Percentiles rank a stretch among this genome's conserved stretches.
phyloP scores from a whole-genome alignment of 1,284 basidiomycete genomes.

The Sporisorium reilianum region DNA sequence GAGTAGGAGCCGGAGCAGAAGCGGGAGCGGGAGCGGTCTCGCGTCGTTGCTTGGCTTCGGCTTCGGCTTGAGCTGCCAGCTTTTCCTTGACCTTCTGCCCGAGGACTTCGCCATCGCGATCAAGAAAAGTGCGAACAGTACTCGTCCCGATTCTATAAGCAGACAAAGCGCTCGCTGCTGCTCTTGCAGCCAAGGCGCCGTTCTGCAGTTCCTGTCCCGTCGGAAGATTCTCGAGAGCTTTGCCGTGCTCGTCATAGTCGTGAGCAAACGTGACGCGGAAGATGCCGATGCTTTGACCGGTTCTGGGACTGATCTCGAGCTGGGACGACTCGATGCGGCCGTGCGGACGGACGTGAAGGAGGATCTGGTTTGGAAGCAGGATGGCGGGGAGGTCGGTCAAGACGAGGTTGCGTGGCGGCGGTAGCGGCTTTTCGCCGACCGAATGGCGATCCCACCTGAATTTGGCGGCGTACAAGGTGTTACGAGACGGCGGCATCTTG shows the following conservation, averaged over 20 bases:
- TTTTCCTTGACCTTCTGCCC: constrained; percentile 32
- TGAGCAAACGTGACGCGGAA: constrained; percentile 79
- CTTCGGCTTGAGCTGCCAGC: constrained; percentile 13
- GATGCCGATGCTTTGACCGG: constrained; percentile 85
- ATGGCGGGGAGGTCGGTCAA: constrained; percentile 80
- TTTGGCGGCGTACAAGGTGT: constrained; percentile 10
- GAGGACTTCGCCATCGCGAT: constrained; percentile 34
- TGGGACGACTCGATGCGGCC: constrained; percentile 81
- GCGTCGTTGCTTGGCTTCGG: constrained; percentile 17
- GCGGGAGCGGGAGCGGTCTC: constrained; percentile 2
- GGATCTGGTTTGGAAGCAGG: constrained; percentile 77
- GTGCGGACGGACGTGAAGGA: constrained; percentile 77
- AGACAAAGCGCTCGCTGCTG: constrained; percentile 35
- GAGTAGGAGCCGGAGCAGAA: constrained; percentile 1
- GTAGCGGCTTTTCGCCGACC: constrained; percentile 79
- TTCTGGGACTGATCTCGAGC: constrained; percentile 82
- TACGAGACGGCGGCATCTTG: constrained; percentile 21
- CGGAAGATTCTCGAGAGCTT: constrained; percentile 5
- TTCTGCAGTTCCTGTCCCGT: constrained; percentile 34
- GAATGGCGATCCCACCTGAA: constrained; percentile 82
- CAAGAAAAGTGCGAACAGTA: constrained; percentile 27
- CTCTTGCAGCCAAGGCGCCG: constrained; percentile 43
- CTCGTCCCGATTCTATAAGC: constrained; percentile 30
- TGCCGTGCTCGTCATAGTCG: constrained; percentile 60
- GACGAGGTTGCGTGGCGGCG: constrained; percentile 76